phyloP scores from a whole-genome alignment of 805 yeast species.

The Myxozyma neotropica region DNA sequence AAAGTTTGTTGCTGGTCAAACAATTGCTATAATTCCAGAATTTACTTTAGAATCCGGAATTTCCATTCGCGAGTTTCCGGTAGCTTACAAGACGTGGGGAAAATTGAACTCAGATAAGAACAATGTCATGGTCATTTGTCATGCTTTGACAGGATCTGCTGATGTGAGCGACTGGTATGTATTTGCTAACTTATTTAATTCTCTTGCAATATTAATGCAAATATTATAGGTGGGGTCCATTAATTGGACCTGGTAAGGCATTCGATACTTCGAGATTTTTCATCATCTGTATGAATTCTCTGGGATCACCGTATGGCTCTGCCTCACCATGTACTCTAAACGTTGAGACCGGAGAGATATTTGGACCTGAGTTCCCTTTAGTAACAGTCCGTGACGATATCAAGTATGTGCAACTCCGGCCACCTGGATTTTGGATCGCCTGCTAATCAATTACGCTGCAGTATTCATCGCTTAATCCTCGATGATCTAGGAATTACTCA shows the following conservation, averaged over 20 bases:
- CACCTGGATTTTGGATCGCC: background rate
- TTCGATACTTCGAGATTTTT: conserved; percentile 89
- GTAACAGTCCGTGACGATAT: conserved; percentile 95
- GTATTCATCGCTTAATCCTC: conserved; percentile 71
- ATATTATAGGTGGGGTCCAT: conserved; percentile 77
- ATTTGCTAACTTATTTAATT: background rate
- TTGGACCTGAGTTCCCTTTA: conserved; percentile 94
- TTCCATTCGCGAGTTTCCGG: conserved; percentile 69
- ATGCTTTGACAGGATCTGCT: conserved; percentile 93
- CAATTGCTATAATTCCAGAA: conserved; percentile 74
- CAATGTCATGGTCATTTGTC: conserved; percentile 89
- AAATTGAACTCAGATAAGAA: conserved; percentile 65
- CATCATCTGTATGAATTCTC: conserved; percentile 84
- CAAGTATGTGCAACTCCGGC: conserved; percentile 10
- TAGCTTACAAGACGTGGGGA: conserved; percentile 98
- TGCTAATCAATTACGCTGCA: conserved; percentile 23
- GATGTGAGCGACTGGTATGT: conserved; percentile 87
- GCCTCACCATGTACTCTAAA: conserved; percentile 88
- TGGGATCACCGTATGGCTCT: conserved; percentile 96
- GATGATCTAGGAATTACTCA: conserved; percentile 78
- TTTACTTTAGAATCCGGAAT: conserved; percentile 83
- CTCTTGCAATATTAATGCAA: background rate
- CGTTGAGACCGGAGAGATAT: conserved; percentile 69
- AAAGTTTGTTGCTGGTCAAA: conserved; percentile 72
- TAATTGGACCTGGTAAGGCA: conserved; percentile 80